Base-by-base conservation (phyloP, 2,329 filamentous ascomycete genomes). In the Eurotiales sp. region DNA sequence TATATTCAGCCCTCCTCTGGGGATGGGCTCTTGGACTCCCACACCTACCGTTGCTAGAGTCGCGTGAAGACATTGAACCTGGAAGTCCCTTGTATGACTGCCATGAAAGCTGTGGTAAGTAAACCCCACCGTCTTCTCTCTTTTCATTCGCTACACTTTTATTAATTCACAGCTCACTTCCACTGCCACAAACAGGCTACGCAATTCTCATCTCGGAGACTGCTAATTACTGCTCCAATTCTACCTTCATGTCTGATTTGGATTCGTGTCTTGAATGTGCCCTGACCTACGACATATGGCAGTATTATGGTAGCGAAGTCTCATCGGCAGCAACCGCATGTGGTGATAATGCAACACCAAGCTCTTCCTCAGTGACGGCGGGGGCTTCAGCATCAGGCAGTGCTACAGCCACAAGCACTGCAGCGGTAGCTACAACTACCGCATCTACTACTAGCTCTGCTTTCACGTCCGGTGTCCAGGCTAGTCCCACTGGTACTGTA, bases 231-330 rank as follows among this genome's bases (percentile, higher is more conserved):
- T 69, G 64, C 54, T 52, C 57, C 30, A 58, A 59, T 39, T 52
- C 63, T 1, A 64, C 59, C n/a, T 64, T 60, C 56, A 64, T 55
- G 8, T 55, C 59, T 3, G 50, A 60, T 14, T 57, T 68, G n/a
- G 52, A 56, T 11, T 61, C 51, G 4, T 69, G 66, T 56, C 66
- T 77, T 23, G 61, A 72, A 42, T 78, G 75, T 52, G 74, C 74
- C 37, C 55, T 69, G 27, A 59, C 68, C 17, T 70, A 67, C 47
- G 61, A 75, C 25, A 73, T 77, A 56, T 77, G 74, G 74, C 57
- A 67, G 39, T 66, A 70, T 54, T 77, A 78, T 45, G 70, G 72
- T 14, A 51, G 57, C 15, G 62, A 65, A 8, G 68, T 78, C 17
- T 54, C 57, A 15, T 57, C 57, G 1, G 72, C 70, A 19, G 74